These are phyloP conservation scores for Beauveria pseudobassiana DNA, from an alignment of 2,329 filamentous ascomycete species.

Conservation along the genomic window DNA sequence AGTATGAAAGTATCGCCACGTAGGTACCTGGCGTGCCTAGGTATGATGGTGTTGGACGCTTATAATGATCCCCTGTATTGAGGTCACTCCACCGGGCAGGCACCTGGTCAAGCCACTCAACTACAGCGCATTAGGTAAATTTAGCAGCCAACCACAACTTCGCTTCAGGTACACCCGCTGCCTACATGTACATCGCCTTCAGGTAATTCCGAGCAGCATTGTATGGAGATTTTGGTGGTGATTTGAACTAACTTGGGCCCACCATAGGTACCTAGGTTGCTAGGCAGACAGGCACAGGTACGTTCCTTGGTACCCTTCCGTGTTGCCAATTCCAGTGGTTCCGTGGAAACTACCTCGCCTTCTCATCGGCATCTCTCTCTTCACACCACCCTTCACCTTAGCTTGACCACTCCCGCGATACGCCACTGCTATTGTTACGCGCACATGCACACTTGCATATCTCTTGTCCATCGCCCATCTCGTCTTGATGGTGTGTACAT, in stretches of 20 bases:
- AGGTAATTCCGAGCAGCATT: too few species aligned
- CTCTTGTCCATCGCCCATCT: background rate
- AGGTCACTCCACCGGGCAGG: background rate
- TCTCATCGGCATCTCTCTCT: background rate
- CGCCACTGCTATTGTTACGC: background rate
- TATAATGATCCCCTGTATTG: background rate
- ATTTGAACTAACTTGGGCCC: too few species aligned
- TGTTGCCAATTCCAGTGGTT: too few species aligned
- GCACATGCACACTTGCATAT: constrained; percentile 10
- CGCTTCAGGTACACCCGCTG: too few species aligned
- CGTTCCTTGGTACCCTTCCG: too few species aligned
- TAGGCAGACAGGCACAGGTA: background rate
- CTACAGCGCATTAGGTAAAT: background rate
- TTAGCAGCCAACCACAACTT: too few species aligned
- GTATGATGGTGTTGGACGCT: too few species aligned
- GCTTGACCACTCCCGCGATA: background rate
- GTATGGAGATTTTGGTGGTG: too few species aligned
- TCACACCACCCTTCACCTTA: background rate
- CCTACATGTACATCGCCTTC: too few species aligned
- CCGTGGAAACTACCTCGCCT: background rate
- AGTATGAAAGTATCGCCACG: too few species aligned
- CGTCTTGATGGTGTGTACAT: background rate
- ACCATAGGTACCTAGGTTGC: background rate
- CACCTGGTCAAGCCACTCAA: constrained; percentile 6
- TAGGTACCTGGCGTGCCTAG: too few species aligned